phyloP scores from a whole-genome alignment of 345 rosid genomes.

The Bretschneidera sinensis region DNA sequence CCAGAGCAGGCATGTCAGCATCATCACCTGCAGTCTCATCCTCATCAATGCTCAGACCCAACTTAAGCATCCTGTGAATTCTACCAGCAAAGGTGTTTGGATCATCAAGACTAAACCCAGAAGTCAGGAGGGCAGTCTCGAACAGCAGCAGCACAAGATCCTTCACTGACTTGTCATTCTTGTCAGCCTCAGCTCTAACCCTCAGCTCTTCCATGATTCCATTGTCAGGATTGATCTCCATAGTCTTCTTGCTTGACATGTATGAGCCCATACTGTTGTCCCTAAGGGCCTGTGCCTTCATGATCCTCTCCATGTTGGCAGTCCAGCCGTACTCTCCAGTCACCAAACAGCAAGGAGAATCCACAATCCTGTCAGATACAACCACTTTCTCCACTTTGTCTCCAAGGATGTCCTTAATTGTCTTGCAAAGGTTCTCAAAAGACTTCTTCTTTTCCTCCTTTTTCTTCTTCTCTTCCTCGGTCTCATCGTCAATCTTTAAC shows the following conservation, averaged over 20 bases:
- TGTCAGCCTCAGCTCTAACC: constrained; percentile 75
- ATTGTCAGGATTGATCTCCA: constrained; percentile 87
- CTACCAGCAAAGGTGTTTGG: constrained; percentile 77
- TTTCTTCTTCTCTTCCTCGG: constrained; percentile 72
- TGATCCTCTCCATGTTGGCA: constrained; percentile 90
- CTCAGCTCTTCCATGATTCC: constrained; percentile 89
- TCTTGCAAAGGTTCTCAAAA: constrained; percentile 75
- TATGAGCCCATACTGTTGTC: constrained; percentile 89
- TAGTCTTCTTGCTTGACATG: constrained; percentile 90
- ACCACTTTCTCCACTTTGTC: constrained; percentile 81
- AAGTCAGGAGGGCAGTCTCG: constrained; percentile 73
- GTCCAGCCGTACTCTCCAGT: constrained; percentile 92
- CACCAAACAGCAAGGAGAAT: constrained; percentile 84
- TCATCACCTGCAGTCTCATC: constrained; percentile 51
- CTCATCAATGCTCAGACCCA: constrained; percentile 82
- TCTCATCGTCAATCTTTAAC: constrained; percentile 70
- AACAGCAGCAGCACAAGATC: constrained; percentile 72
- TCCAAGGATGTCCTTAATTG: constrained; percentile 72
- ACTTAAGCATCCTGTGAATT: constrained; percentile 84
- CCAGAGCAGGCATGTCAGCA: constrained; percentile 72
- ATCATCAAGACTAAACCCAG: constrained; percentile 86
- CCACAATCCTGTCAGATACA: constrained; percentile 75
- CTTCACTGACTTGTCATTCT: constrained; percentile 81
- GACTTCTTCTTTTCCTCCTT: constrained; percentile 72
- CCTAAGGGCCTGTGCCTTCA: constrained; percentile 87